A percentile compares a stretch with the other conserved stretches of the same genome.
Conservation (phyloP, 768 basidiomycete species). For the Scleroderma citrinum region DNA sequence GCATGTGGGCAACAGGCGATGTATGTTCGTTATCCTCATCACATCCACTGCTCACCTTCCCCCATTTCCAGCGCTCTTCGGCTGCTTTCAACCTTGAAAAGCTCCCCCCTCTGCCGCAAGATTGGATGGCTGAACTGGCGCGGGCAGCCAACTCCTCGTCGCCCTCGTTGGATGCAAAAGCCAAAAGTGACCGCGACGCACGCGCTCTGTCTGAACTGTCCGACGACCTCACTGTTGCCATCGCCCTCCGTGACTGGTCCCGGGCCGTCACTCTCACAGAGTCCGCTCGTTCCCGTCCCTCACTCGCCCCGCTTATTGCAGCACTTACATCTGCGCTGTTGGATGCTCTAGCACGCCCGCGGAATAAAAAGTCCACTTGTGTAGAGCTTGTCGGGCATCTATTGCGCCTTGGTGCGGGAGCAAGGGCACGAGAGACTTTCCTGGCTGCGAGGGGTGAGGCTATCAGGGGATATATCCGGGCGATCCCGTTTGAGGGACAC, state of each 20-base stretch:
- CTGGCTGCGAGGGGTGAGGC: conserved; percentile 71
- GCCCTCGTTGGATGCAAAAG: conserved; percentile 49
- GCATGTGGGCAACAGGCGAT: conserved; percentile 49
- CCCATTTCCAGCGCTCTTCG: conserved; percentile 26
- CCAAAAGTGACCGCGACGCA: conserved; percentile 73
- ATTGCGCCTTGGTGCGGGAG: conserved; percentile 64
- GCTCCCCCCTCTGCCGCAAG: conserved; percentile 55
- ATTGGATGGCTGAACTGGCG: conserved; percentile 71
- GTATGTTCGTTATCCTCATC: conserved; percentile 24
- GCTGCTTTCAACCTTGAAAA: conserved; percentile 30
- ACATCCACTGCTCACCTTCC: background rate
- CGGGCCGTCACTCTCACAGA: conserved; percentile 82
- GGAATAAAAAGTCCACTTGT: conserved; percentile 71
- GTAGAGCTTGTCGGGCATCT: conserved; percentile 69
- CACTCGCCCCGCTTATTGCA: conserved; percentile 57
- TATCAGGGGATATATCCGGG: conserved; percentile 71
- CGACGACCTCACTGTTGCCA: conserved; percentile 87
- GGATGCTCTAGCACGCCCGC: conserved; percentile 65
- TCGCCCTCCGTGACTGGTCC: conserved; percentile 84
- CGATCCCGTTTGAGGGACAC: conserved; percentile 87
- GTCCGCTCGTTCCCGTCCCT: conserved; percentile 67
- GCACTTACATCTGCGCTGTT: conserved; percentile 67
- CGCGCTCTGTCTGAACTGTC: conserved; percentile 90
- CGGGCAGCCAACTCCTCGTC: conserved; percentile 40
- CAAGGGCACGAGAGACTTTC: conserved; percentile 79